Conservation (phyloP, 345 rosid genomes). For the Boechera divaricarpa region DNA sequence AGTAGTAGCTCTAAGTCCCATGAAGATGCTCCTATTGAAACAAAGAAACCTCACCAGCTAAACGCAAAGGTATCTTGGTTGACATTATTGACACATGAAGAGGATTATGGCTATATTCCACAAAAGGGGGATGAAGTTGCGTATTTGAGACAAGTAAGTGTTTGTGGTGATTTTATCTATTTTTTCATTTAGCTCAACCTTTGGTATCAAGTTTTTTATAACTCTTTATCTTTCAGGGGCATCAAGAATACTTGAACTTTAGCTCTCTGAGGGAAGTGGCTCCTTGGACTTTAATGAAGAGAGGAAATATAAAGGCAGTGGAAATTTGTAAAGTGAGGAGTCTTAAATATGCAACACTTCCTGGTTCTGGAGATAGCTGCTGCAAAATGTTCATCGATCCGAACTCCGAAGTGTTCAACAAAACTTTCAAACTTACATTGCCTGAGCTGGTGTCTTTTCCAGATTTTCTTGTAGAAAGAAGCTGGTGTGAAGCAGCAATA, state of each 20-base stretch:
- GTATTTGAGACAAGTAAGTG: conserved; percentile 83
- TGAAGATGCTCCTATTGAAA: conserved; percentile 56
- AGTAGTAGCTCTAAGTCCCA: conserved; percentile 32
- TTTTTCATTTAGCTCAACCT: conserved; percentile 21
- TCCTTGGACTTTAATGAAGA: conserved; percentile 73
- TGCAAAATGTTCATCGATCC: conserved; percentile 92
- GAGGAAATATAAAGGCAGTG: conserved; percentile 63
- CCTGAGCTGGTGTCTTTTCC: conserved; percentile 89
- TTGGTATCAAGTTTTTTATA: background rate
- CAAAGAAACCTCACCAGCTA: conserved; percentile 57
- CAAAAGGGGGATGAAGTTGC: conserved; percentile 87
- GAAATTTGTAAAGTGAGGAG: conserved; percentile 83
- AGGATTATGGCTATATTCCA: conserved; percentile 89
- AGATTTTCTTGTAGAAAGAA: conserved; percentile 94
- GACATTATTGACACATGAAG: conserved; percentile 74
- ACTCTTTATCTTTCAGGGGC: conserved; percentile 67
- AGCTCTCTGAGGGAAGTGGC: conserved; percentile 61
- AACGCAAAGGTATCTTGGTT: conserved; percentile 77
- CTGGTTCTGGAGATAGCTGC: conserved; percentile 99
- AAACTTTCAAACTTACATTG: conserved; percentile 70
- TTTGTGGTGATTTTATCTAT: conserved; percentile 11
- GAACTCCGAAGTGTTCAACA: conserved; percentile 56
- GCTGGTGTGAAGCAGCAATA: conserved; percentile 81
- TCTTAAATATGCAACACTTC: conserved; percentile 78
- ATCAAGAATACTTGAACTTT: conserved; percentile 70